A percentile compares a stretch with the other conserved stretches of the same genome.
Conservation (phyloP, 176 grass and related monocot species). For the Juncus effusus region DNA sequence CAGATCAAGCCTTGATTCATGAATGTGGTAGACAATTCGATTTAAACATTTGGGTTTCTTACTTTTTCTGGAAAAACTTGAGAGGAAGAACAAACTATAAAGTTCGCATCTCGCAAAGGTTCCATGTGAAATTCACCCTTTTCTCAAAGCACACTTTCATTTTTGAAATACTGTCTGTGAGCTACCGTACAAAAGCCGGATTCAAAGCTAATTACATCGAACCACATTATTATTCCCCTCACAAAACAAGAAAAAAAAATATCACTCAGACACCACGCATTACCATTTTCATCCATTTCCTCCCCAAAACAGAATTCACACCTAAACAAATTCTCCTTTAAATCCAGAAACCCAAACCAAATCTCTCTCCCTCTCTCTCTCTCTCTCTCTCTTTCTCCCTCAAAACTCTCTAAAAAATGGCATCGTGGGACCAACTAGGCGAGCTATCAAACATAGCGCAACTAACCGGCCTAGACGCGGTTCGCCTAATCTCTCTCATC, state of each 20-base stretch:
- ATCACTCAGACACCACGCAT: neutral
- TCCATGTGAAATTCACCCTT: constrained; percentile 26
- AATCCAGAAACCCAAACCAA: too few species aligned
- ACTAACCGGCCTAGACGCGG: constrained; percentile 71
- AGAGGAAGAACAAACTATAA: constrained; percentile 10
- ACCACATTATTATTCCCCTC: neutral
- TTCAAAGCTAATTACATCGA: constrained; percentile 16
- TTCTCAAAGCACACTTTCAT: constrained; percentile 22
- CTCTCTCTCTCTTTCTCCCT: too few species aligned
- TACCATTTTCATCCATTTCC: too few species aligned
- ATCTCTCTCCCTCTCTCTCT: too few species aligned
- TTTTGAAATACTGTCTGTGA: constrained; percentile 26
- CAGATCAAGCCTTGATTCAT: neutral
- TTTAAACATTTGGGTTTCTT: neutral
- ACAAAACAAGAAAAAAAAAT: neutral
- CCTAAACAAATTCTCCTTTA: too few species aligned
- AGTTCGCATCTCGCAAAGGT: constrained; percentile 3
- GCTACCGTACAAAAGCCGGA: constrained; percentile 8
- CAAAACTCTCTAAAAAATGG: constrained; percentile 29
- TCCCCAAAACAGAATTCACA: neutral
- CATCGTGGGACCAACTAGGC: constrained; percentile 50
- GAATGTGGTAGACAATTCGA: constrained; percentile 13
- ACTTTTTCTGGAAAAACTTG: constrained; percentile 17
- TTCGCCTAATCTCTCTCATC: constrained; percentile 61
- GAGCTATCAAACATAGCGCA: constrained; percentile 55